Conservation (phyloP, 768 basidiomycete genomes). For the Lanmaoa pseudosensibilis region DNA sequence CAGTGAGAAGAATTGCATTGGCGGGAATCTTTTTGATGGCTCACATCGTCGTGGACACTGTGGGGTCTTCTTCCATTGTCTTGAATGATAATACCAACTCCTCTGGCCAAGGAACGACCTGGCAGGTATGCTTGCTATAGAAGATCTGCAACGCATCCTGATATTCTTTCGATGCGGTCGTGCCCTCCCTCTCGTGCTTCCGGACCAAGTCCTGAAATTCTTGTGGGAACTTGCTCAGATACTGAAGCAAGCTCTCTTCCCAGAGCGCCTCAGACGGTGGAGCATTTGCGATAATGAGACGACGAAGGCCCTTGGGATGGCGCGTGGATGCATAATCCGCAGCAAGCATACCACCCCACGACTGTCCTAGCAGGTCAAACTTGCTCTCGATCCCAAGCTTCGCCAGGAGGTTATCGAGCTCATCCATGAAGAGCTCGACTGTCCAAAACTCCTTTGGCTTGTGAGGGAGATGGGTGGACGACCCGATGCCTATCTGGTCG, state of each 20-base stretch:
- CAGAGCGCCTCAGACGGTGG: conserved; percentile 32
- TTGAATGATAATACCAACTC: conserved; percentile 28
- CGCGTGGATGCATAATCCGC: conserved; percentile 38
- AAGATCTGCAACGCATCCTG: conserved; percentile 28
- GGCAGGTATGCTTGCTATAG: conserved; percentile 34
- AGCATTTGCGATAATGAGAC: conserved; percentile 33
- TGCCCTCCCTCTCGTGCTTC: conserved; percentile 34
- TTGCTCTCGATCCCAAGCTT: conserved; percentile 40
- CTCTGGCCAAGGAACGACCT: conserved; percentile 33
- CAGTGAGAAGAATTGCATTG: background rate
- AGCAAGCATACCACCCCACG: conserved; percentile 56
- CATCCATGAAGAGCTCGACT: conserved; percentile 49
- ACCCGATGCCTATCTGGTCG: conserved; percentile 47
- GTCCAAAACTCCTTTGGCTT: conserved; percentile 43
- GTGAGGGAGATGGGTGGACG: conserved; percentile 43
- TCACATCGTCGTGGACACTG: conserved; percentile 36
- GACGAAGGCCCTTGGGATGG: conserved; percentile 39
- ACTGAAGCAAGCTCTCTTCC: conserved; percentile 18
- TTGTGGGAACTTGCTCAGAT: conserved; percentile 28
- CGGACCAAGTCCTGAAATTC: conserved; percentile 26
- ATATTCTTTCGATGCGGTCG: conserved; percentile 33
- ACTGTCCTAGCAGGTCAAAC: conserved; percentile 51
- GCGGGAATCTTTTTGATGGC: background rate
- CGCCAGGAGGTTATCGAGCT: conserved; percentile 49
- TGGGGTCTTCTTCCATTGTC: conserved; percentile 28